Percentiles rank a stretch among this genome's conserved stretches.
phyloP scores from a whole-genome alignment of 2,329 filamentous ascomycete genomes.

The Teratosphaeria nubilosa region DNA sequence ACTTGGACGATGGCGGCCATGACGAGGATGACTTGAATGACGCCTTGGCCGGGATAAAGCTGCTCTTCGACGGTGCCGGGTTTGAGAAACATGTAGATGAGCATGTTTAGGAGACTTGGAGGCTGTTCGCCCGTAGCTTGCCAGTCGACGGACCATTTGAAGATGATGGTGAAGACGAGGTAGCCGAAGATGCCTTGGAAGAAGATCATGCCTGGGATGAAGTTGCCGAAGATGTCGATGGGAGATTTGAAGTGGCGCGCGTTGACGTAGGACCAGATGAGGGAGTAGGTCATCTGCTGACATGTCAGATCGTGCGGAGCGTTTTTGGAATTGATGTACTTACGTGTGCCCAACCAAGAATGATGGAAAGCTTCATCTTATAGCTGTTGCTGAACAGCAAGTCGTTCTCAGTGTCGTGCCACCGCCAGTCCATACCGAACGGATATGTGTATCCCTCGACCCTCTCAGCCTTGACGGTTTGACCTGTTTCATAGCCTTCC shows the following conservation, averaged over 20 bases:
- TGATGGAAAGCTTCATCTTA: slow-evolving; percentile 99
- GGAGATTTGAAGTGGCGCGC: slow-evolving; percentile 88
- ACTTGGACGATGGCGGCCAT: slow-evolving; percentile 79
- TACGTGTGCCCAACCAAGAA: slow-evolving; percentile 84
- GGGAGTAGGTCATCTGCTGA: slow-evolving; percentile 80
- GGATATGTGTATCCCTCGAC: slow-evolving; percentile 77
- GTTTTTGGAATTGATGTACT: slow-evolving; percentile 14
- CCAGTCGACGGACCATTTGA: slow-evolving; percentile 97
- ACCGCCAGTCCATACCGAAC: slow-evolving; percentile 90
- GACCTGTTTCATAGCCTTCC: slow-evolving; percentile 35
- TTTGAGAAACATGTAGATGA: slow-evolving; percentile 98
- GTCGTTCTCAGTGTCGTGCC: slow-evolving; percentile 93
- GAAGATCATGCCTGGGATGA: slow-evolving; percentile 96
- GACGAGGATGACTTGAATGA: slow-evolving; percentile 67
- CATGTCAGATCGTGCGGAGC: neutral
- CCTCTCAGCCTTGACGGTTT: slow-evolving; percentile 51
- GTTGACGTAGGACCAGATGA: slow-evolving; percentile 87
- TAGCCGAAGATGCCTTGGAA: slow-evolving; percentile 99
- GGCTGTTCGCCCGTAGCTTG: slow-evolving; percentile 42
- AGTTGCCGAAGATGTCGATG: slow-evolving; percentile 96
- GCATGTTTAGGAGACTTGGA: slow-evolving; percentile 90
- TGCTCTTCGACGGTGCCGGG: slow-evolving; percentile 63
- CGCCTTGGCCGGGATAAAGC: slow-evolving; percentile 68
- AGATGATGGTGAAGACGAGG: slow-evolving; percentile 83
- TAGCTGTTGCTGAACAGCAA: slow-evolving; percentile 95